Evolutionary conservation across 805 yeast species (phyloP).

Genomic region (Nakazawaea ishiwadae): DNA sequence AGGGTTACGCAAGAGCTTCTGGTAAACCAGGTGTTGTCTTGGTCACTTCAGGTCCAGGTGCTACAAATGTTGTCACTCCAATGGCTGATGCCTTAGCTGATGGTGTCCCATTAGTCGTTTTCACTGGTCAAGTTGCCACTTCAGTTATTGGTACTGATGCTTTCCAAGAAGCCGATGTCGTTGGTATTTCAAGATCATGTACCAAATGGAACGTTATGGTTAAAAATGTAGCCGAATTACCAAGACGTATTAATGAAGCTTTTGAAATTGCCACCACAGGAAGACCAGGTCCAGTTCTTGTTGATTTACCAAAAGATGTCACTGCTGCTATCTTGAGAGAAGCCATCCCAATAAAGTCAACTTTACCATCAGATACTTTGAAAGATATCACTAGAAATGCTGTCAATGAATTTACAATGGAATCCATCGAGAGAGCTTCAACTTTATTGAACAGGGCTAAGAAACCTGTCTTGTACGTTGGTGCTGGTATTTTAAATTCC

Average conservation of each 20-base stretch:
- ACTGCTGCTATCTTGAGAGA: slow-evolving; percentile 85
- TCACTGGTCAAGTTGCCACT: slow-evolving; percentile 97
- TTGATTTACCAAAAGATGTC: slow-evolving; percentile 96
- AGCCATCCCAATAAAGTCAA: slow-evolving; percentile 77
- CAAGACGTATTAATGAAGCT: slow-evolving; percentile 94
- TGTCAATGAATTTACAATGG: slow-evolving; percentile 68
- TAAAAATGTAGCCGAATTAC: slow-evolving; percentile 88
- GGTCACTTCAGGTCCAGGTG: slow-evolving; percentile 99
- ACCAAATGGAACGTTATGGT: slow-evolving; percentile 99
- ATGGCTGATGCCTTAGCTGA: slow-evolving; percentile 97
- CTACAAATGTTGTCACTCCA: slow-evolving; percentile 97
- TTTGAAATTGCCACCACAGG: slow-evolving; percentile 95
- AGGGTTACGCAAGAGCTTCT: slow-evolving; percentile 92
- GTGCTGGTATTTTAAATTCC: slow-evolving; percentile 82
- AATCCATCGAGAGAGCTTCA: slow-evolving; percentile 75
- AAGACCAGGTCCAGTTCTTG: slow-evolving; percentile 97
- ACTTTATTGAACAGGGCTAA: slow-evolving; percentile 74
- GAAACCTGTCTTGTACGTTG: slow-evolving; percentile 85
- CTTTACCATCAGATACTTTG: slow-evolving; percentile 72
- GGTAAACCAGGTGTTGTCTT: slow-evolving; percentile 98
- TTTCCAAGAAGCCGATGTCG: slow-evolving; percentile 98
- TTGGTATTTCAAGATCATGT: slow-evolving; percentile 95
- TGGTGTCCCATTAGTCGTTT: slow-evolving; percentile 95
- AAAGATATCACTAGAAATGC: slow-evolving; percentile 65
- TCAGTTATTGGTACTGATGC: slow-evolving; percentile 96